Base-by-base conservation (phyloP, 1,139 yeast species). In the Yamadazyma blattariae region DNA sequence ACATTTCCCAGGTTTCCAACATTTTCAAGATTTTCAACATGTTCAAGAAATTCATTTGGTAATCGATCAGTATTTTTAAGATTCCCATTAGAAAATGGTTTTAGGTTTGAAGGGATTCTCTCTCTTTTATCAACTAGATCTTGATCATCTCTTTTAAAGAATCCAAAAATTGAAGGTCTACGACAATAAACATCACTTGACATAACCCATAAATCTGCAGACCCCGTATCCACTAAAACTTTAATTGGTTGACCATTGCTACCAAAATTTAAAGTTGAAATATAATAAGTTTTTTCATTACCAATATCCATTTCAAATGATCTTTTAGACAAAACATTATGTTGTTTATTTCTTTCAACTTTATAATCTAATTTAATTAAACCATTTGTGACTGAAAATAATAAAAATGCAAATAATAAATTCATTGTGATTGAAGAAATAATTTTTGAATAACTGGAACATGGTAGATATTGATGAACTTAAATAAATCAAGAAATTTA, bases 251-350 rank as follows among this genome's bases (percentile, higher is more conserved):
- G 60, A 12, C 47, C 37, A 24, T 59, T 48, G 9, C 67, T 56
- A 2, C 75, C 75, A 27, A 65, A 47, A 28, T 50, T 38, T 35
- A 76, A 45, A 8, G 55, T 56, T 2, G 75, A 72, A 42, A 72
- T 57, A 51, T 79, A 79, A 47, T 72, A 79, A 3, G 74, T 68
- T 12, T 55, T 52, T 39, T 64, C 57, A 49, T 78, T 78, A 15
- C 51, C 45, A 19, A 79, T 42, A 3, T 52, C 62, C 59, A 74
- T 60, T 7, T 7, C n/a, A 10, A 21, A 21, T 19, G 48, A 63
- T 41, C 77, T 56, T 42, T 65, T 70, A n/a, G n/a, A n/a, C n/a
- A n/a, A n/a, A n/a, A n/a, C n/a, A n/a, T n/a, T n/a, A n/a, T n/a
- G n/a, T n/a, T n/a, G n/a, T n/a, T n/a, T n/a, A n/a, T n/a, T n/a